Percentiles rank a stretch among this genome's conserved stretches.
Conservation (phyloP, 208 protist genomes). For the Leishmania arabica region DNA sequence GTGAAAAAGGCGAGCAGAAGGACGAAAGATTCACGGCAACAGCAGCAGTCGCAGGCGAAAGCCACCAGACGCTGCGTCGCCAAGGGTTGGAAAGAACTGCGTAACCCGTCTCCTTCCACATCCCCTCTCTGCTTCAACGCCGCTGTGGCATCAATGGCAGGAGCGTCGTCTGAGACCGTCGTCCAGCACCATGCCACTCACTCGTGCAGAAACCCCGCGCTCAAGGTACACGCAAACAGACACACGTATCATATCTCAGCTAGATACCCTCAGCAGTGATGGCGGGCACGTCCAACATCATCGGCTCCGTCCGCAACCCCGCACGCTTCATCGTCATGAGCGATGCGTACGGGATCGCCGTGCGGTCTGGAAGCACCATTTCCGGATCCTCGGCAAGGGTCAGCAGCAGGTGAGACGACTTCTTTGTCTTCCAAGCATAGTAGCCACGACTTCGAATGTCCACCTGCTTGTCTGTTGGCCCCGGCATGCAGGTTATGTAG, state of each 20-base stretch:
- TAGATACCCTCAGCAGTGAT: slow-evolving; percentile 91
- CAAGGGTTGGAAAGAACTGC: neutral
- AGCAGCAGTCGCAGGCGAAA: neutral
- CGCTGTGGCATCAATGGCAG: neutral
- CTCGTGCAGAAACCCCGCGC: neutral
- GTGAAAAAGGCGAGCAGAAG: neutral
- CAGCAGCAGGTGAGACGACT: slow-evolving; percentile 84
- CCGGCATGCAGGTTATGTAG: slow-evolving; percentile 81
- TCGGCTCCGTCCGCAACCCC: slow-evolving; percentile 64
- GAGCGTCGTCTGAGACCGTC: neutral
- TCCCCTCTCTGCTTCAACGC: neutral
- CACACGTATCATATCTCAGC: neutral
- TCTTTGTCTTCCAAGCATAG: slow-evolving; percentile 92
- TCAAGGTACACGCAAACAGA: neutral
- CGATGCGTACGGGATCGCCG: slow-evolving; percentile 84
- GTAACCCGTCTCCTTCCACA: neutral
- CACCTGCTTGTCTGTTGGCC: slow-evolving; percentile 90
- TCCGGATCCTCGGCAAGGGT: slow-evolving; percentile 88
- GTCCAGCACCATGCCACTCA: neutral
- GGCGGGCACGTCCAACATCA: slow-evolving; percentile 82
- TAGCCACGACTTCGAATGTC: slow-evolving; percentile 89
- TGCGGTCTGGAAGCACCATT: slow-evolving; percentile 90
- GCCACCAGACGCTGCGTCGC: neutral
- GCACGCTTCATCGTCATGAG: slow-evolving; percentile 84
- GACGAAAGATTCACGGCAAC: neutral